phyloP scores from a whole-genome alignment of 2,329 filamentous ascomycete genomes.

The Pseudogymnoascus verrucosus region DNA sequence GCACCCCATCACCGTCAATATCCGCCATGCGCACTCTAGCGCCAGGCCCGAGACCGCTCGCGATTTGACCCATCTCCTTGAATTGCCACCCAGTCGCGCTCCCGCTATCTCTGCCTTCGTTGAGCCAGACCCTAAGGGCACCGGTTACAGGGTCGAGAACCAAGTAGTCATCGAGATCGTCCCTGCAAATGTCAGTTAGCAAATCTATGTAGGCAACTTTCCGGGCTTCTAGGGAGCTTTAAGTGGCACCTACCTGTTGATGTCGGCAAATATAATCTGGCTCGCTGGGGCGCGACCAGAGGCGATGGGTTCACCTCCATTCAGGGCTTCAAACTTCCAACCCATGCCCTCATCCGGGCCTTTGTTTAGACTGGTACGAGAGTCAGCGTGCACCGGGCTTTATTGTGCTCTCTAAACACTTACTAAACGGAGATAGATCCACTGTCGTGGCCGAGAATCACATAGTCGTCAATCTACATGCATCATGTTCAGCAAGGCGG shows the following conservation, averaged over 20 bases:
- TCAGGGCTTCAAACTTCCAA: background rate
- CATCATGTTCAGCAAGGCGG: background rate
- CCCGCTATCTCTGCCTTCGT: background rate
- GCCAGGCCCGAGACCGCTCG: background rate
- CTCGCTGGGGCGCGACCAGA: background rate
- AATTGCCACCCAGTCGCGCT: background rate
- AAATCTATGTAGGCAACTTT: too few relatives aligned
- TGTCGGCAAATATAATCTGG: background rate
- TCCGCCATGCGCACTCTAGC: background rate
- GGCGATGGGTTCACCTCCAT: background rate
- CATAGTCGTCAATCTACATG: background rate
- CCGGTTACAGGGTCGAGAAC: background rate
- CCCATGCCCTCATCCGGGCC: background rate
- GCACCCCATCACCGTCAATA: background rate
- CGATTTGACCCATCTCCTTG: background rate
- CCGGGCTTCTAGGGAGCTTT: background rate
- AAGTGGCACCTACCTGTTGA: background rate
- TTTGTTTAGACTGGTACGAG: too few relatives aligned
- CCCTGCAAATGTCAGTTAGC: background rate
- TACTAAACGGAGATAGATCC: background rate
- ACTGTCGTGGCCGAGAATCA: background rate
- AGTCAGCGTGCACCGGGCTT: too few relatives aligned
- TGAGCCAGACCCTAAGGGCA: background rate
- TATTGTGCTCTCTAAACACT: background rate
- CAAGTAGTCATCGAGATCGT: background rate